Evolutionary conservation across 306 rosid species (phyloP), one percentile per base, ranked within the genome.

Genomic region (Citrullus colocynthis): DNA sequence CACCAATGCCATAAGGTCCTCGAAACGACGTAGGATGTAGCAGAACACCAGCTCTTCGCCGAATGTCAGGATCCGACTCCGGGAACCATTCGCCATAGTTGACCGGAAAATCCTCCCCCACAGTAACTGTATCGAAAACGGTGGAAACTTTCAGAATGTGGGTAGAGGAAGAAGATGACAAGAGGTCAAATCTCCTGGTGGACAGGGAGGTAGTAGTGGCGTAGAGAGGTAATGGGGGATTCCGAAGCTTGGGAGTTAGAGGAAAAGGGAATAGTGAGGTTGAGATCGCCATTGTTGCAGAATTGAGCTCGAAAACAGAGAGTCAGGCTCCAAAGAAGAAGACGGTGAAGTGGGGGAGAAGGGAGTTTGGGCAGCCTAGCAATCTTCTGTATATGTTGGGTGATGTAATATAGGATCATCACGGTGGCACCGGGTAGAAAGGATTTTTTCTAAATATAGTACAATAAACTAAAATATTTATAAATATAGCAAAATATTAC

Each of bases 11-110:
- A 11, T 88, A 78, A 37, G 98, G 96, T 2, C 98, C 93, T 2
- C 85, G 85, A 82, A 92, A 89, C 84, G 97, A 94, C 66, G 98
- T 92, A 81, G 98, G 98, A 75, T 94, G 98, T 66, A 94, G 93
- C 5, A 89, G 41, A 70, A 94, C 88, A 21, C 98, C 97, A 17
- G 97, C 94, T 86, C 98, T 88, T 81, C 93, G 87, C 57, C 89
- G 95, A 52, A 79, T 71, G 1, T 65, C 41, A 7, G 86, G 90
- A 58, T 84, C 41, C 7, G 85, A 49, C 58, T 78, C 80, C 51
- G 92, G 96, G 59, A 89, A 75, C 80, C 91, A 85, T 32, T 90
- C 87, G 0, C 84, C 95, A 78, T 94, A 94, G 21, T 86, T 82
- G 14, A 41, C 24, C 9, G 98, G 94, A 0, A 92, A 82, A 75